A percentile compares a stretch with the other conserved stretches of the same genome.
phyloP scores from a whole-genome alignment of 768 basidiomycete genomes.

The Tephrocybe rancida region DNA sequence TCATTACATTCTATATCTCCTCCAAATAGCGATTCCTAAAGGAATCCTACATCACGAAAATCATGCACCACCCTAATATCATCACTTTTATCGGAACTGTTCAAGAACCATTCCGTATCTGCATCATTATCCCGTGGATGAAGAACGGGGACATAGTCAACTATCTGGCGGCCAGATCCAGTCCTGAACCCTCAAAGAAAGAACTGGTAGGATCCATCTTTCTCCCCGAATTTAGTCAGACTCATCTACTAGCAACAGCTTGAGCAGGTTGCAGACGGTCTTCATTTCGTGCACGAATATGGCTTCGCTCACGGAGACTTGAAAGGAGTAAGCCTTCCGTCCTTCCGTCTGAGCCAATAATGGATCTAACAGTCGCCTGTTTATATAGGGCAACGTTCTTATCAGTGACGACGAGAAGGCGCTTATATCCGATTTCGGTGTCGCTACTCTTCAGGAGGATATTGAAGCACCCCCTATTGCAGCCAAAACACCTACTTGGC shows the following conservation, averaged over 20 bases:
- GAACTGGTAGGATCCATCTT: conserved; percentile 10
- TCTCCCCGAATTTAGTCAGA: background rate
- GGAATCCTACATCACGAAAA: conserved; percentile 23
- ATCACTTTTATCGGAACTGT: conserved; percentile 24
- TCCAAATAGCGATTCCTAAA: conserved; percentile 17
- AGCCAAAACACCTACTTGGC: background rate
- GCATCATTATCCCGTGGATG: conserved; percentile 33
- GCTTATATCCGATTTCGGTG: conserved; percentile 15
- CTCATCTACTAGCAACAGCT: conserved; percentile 16
- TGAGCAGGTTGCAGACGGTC: conserved; percentile 27
- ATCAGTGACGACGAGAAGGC: conserved; percentile 13
- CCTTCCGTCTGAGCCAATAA: background rate
- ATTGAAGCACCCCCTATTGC: background rate
- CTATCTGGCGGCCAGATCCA: conserved; percentile 10
- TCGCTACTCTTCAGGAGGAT: conserved; percentile 9
- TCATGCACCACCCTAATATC: conserved; percentile 22
- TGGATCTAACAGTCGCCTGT: background rate
- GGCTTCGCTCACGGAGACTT: conserved; percentile 41
- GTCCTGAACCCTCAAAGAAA: conserved; percentile 6
- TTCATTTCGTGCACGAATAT: conserved; percentile 26
- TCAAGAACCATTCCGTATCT: conserved; percentile 15
- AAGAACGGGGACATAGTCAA: conserved; percentile 24
- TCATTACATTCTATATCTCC: background rate
- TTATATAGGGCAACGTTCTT: conserved; percentile 15
- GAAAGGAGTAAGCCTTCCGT: conserved; percentile 29